phyloP scores from a whole-genome alignment of 495 filamentous ascomycete species.

The Cairneyella variabilis region DNA sequence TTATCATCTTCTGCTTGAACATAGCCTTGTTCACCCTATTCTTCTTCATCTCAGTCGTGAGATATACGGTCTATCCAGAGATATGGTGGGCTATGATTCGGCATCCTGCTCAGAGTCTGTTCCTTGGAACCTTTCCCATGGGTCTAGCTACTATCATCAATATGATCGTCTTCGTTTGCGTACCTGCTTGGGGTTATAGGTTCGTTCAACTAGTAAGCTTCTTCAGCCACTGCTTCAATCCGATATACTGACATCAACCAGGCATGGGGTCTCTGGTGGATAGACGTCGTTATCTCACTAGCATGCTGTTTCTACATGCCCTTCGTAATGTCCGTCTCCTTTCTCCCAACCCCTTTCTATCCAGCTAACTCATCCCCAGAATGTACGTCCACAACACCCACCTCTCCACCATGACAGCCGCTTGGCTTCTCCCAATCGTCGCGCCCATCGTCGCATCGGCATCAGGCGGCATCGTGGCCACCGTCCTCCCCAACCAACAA shows the following conservation, averaged over 20 bases:
- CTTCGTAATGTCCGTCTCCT: slow-evolving; percentile 48
- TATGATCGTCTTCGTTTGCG: slow-evolving; percentile 52
- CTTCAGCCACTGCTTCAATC: not conserved
- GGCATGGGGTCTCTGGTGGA: slow-evolving; percentile 57
- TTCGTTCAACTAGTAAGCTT: slow-evolving; percentile 14
- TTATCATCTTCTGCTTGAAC: slow-evolving; percentile 53
- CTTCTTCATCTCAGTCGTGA: slow-evolving; percentile 42
- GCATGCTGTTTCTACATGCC: slow-evolving; percentile 47
- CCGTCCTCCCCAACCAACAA: slow-evolving; percentile 43
- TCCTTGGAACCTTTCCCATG: slow-evolving; percentile 61
- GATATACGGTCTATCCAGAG: slow-evolving; percentile 55
- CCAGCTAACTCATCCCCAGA: slow-evolving; percentile 19
- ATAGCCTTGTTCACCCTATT: slow-evolving; percentile 46
- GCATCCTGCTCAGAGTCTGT: slow-evolving; percentile 57
- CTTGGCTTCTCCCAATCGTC: slow-evolving; percentile 59
- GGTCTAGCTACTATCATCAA: slow-evolving; percentile 59
- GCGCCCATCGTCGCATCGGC: slow-evolving; percentile 54
- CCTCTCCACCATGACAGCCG: slow-evolving; percentile 48
- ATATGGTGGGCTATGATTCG: slow-evolving; percentile 53
- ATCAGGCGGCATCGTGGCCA: slow-evolving; percentile 53
- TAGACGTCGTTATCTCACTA: slow-evolving; percentile 50
- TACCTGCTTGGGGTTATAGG: slow-evolving; percentile 46
- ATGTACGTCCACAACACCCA: slow-evolving; percentile 31
- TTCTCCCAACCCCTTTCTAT: not conserved
- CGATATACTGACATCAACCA: slow-evolving; percentile 13